phyloP scores from a whole-genome alignment of 768 basidiomycete genomes.

The Boletus fagicola region DNA sequence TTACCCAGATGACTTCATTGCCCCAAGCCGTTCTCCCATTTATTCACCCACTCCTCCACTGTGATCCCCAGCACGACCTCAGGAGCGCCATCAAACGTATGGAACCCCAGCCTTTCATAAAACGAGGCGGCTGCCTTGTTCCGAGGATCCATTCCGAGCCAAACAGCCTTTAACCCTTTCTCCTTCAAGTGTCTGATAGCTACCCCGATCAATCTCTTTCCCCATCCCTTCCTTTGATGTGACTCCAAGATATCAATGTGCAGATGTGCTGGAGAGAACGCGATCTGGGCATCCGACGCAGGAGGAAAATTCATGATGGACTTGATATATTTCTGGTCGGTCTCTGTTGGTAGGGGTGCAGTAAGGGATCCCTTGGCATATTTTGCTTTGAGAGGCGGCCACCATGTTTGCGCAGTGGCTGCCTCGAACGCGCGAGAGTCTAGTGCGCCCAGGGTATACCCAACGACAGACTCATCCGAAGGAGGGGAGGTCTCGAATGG shows the following conservation, averaged over 20 bases:
- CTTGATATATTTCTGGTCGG: conserved; percentile 34
- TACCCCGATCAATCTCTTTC: conserved; percentile 55
- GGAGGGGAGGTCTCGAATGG: conserved; percentile 18
- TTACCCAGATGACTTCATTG: not conserved
- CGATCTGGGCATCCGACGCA: conserved; percentile 52
- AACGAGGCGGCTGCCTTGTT: conserved; percentile 61
- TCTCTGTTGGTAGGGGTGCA: conserved; percentile 18
- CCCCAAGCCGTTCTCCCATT: not conserved
- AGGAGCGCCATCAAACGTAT: conserved; percentile 49
- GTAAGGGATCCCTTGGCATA: conserved; percentile 40
- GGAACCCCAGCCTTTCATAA: conserved; percentile 63
- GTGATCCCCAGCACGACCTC: conserved; percentile 54
- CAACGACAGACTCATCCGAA: conserved; percentile 51
- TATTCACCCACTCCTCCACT: conserved; percentile 39
- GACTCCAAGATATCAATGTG: conserved; percentile 71
- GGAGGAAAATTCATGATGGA: conserved; percentile 36
- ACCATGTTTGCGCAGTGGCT: conserved; percentile 58
- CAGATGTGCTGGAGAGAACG: conserved; percentile 70
- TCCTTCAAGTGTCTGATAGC: conserved; percentile 55
- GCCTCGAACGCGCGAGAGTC: conserved; percentile 67
- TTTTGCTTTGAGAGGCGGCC: conserved; percentile 56
- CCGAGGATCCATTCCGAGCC: conserved; percentile 66
- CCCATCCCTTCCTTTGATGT: conserved; percentile 70
- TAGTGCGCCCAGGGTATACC: conserved; percentile 66
- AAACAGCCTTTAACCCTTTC: conserved; percentile 49